Evolutionary conservation across 2,329 filamentous ascomycete species (phyloP), one percentile per base, ranked within the genome.

Genomic region (Knoxdaviesia capensis): DNA sequence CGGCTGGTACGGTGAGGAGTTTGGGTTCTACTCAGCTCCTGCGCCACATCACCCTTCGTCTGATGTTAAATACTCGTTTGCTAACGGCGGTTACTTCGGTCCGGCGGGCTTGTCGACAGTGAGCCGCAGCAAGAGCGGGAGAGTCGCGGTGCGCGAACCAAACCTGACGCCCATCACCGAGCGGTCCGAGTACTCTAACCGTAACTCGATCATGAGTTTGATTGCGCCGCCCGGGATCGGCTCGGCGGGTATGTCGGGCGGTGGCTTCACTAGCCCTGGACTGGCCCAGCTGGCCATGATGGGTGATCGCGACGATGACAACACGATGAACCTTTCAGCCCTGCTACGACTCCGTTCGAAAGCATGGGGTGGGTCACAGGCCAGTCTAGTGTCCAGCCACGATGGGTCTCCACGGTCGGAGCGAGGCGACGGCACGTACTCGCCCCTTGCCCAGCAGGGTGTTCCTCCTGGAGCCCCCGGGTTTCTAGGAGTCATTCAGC

Each of bases 121-220:
- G 10, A 69, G 77, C 44, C 74, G 84, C 34, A 78, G 69, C 47
- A 74, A 74, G 43, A 90, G 81, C 48, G 86, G 83, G 20, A 74
- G 77, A 9, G 67, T 77, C 41, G 74, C 78, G 31, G 81, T 82
- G 20, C 74, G 80, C 36, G 88, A 94, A 55, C 88, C 90, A 1
- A 94, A 90, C 51, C 63, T 98, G 39, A 96, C 90, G 1, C 90
- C 90, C 5, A 96, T 98, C 51, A 96, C 88, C 0, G 90, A 96
- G 56, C 74, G 87, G 8, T 93, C 84, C 45, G 90, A 98, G 59
- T 94, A 93, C 64, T 94, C 85, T 36, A 94, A 92, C 45, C 76
- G 90, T 38, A 96, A 94, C 55, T 92, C 83, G 1, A 74, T 93
- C 45, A 82, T 92, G 63, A 84, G 80, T 45, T 63, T 88, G 46